Conservation (phyloP, 164 flowering plant species). For the Chimonanthus salicifolius region DNA sequence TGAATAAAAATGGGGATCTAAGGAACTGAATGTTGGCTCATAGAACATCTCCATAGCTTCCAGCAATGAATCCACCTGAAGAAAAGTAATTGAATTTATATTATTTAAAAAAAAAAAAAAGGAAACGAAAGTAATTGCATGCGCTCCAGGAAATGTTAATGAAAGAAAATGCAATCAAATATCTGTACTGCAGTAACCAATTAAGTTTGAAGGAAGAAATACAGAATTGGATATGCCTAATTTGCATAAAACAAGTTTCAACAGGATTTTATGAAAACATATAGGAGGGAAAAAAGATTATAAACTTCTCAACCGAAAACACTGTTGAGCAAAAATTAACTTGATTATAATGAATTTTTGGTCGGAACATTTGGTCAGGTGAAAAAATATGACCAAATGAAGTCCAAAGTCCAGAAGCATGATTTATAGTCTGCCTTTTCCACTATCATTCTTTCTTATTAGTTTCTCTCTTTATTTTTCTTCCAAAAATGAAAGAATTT, state of each 20-base stretch:
- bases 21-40: slow-evolving; percentile 10
- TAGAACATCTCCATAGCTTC: slow-evolving; percentile 3
- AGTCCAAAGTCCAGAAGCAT: not conserved
- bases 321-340: not conserved
- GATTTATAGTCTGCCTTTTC: not conserved
- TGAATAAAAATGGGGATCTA: slow-evolving; percentile 21
- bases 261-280: not conserved
- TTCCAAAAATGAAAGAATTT: not conserved
- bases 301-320: not conserved
- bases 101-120: no score
- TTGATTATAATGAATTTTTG: not conserved
- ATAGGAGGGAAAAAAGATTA: not conserved
- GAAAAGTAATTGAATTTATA: not conserved
- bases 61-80: slow-evolving; percentile 20
- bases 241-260: not conserved
- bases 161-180: slow-evolving; percentile 3
- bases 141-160: not conserved
- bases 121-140: not conserved
- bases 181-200: not conserved
- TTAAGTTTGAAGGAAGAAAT: not conserved
- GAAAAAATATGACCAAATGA: not conserved
- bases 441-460: not conserved
- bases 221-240: not conserved
- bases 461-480: not conserved
- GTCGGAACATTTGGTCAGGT: not conserved